These are phyloP conservation scores for Rhodotorula sp. DNA, from an alignment of 1,284 basidiomycete genomes.

Conservation along the genomic window DNA sequence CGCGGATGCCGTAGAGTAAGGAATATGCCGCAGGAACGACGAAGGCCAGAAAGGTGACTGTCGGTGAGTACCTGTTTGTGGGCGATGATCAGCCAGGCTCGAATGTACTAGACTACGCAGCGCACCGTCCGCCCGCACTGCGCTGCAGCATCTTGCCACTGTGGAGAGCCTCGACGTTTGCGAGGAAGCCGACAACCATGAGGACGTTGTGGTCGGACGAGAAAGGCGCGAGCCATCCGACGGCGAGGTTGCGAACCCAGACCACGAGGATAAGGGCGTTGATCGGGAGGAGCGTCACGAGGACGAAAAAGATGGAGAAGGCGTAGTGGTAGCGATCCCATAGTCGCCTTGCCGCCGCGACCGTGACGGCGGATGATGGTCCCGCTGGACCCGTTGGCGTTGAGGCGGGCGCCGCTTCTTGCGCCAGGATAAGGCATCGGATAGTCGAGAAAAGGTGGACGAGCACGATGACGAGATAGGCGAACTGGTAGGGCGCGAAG, in stretches of 20 bases:
- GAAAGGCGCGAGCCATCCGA: conserved; percentile 48
- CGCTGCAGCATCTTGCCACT: conserved; percentile 30
- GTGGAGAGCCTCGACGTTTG: conserved; percentile 44
- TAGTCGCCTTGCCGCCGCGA: not conserved
- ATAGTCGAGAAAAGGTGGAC: conserved; percentile 60
- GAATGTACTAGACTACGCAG: not conserved
- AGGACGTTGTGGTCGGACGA: conserved; percentile 50
- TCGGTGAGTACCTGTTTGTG: not conserved
- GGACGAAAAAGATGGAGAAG: conserved; percentile 66
- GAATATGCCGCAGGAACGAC: conserved; percentile 11
- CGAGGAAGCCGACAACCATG: conserved; percentile 45
- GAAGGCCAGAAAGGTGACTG: conserved; percentile 13
- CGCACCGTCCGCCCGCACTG: conserved; percentile 2
- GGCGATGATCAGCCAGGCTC: not conserved
- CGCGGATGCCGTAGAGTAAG: conserved; percentile 41
- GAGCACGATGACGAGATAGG: conserved; percentile 75
- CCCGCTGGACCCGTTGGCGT: not conserved
- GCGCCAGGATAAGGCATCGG: conserved; percentile 38
- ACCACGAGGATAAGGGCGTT: conserved; percentile 76
- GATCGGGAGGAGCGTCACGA: conserved; percentile 79
- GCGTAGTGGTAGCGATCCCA: conserved; percentile 40
- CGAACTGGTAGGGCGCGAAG: conserved; percentile 84
- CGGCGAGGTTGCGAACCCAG: conserved; percentile 73
- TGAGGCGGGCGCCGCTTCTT: not conserved
- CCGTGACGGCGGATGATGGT: not conserved